A percentile compares a stretch with the other conserved stretches of the same genome.
Conservation (phyloP, 2,329 filamentous ascomycete species). For the Ambrosiella cleistominuta region DNA sequence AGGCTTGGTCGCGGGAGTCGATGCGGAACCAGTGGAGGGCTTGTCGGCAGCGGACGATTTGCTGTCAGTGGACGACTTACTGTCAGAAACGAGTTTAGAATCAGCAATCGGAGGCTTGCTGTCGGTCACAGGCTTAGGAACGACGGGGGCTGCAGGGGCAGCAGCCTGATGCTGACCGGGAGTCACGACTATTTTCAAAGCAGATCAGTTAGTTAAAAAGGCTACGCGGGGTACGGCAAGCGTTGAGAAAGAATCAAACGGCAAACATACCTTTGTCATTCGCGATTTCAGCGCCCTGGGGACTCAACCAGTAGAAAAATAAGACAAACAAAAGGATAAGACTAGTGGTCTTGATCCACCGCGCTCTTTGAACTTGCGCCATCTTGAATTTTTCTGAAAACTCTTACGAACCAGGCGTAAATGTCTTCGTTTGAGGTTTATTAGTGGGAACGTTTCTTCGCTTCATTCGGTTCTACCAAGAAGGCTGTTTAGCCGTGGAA, state of each 20-base stretch:
- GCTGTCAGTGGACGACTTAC: slow-evolving; percentile 3
- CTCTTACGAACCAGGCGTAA: neutral
- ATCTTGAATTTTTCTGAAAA: slow-evolving; percentile 21
- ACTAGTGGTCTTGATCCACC: slow-evolving; percentile 48
- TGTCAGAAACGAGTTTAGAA: slow-evolving; percentile 8
- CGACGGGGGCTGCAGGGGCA: slow-evolving; percentile 5
- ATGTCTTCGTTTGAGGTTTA: neutral
- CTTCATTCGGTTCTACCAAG: neutral
- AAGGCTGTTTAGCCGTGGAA: neutral
- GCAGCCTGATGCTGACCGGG: slow-evolving; percentile 15
- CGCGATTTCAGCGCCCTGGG: slow-evolving; percentile 37
- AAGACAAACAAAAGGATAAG: slow-evolving; percentile 42
- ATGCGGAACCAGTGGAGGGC: slow-evolving; percentile 3
- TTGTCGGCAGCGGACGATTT: slow-evolving; percentile 5
- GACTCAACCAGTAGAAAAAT: slow-evolving; percentile 47
- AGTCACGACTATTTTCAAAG: slow-evolving; percentile 7
- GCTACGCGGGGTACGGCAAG: neutral
- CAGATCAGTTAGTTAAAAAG: neutral
- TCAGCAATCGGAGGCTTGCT: neutral
- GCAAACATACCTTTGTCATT: slow-evolving; percentile 23
- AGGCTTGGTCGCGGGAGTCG: slow-evolving; percentile 8
- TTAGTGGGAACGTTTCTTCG: neutral
- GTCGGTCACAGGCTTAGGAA: slow-evolving; percentile 7
- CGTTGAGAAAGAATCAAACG: neutral
- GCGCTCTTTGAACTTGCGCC: slow-evolving; percentile 46